Base-by-base conservation (phyloP, 139 green algal species). In the Chlorella sp. region DNA sequence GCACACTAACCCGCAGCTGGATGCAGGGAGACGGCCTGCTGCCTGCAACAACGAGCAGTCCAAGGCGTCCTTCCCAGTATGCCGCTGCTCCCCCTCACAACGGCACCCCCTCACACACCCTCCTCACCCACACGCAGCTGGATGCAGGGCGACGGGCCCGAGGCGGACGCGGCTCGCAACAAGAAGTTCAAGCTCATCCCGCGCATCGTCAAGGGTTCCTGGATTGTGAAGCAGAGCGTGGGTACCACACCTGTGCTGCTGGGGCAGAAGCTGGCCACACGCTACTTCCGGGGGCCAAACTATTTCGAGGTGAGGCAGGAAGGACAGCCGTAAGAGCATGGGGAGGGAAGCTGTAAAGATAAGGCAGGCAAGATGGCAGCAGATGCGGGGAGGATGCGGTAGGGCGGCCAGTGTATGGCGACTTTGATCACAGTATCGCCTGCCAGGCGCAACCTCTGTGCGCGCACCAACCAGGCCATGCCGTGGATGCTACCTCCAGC, bases 201-300 rank as follows among this genome's bases (percentile, higher is more conserved):
- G 26, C 91, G 92, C 66, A 93, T 97, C 42, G 71, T 92, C 9
- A 89, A 95, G 86, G 93, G 94, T 61, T 92, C 78, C 68, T 97
- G 94, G 94, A 92, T 97, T n/a, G 92, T 97, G 80, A 94, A 95
- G 89, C 95, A 96, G 89, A 91, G 80, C 82, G 95, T 97, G 34
- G 95, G 95, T 64, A 94, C 89, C 68, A 96, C 95, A 4, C 95
- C 95, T 30, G 93, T 96, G 48, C 91, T 97, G 32, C 91, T 97
- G 28, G 95, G 94, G 68, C 93, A 93, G 83, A 96, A 96, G 91
- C 91, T 96, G n/a, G 85, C 83, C 19, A 93, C 93, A 2, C 90
- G 90, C n/a, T 96, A 96, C 90, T 92, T 93, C 91, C 83, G 92
- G 14, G 86, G 85, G 14, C 69, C 86, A 28, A 88, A 93, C 75